Percentiles rank a stretch among this genome's conserved stretches.
These are phyloP conservation scores for Corymbia citriodora DNA, from an alignment of 441 rosid species.

Conservation along the genomic window DNA sequence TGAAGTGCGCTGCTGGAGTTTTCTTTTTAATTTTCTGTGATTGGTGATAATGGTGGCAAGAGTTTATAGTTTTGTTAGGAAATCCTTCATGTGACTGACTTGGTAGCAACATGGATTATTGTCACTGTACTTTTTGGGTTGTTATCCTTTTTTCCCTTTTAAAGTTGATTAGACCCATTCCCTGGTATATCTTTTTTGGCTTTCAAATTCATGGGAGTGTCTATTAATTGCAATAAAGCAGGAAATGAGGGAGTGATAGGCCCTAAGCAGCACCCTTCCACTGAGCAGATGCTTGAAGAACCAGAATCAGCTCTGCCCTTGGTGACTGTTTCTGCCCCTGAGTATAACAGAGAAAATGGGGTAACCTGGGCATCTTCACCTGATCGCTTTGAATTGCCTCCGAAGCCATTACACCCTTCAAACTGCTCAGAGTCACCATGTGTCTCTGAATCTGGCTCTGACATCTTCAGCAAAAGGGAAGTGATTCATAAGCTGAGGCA, in stretches of 20 bases:
- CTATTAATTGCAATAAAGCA: conserved; percentile 14
- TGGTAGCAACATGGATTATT: not conserved
- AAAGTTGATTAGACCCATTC: not conserved
- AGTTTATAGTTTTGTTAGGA: not conserved
- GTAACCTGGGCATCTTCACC: conserved; percentile 81
- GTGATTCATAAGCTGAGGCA: conserved; percentile 94
- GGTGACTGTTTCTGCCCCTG: conserved; percentile 62
- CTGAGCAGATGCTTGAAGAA: conserved; percentile 41
- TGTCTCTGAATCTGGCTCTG: conserved; percentile 96
- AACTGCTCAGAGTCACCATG: conserved; percentile 93
- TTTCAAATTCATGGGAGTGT: not conserved
- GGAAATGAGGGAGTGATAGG: conserved; percentile 49
- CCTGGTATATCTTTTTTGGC: not conserved
- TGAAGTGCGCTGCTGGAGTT: not conserved
- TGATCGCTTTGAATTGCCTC: conserved; percentile 83
- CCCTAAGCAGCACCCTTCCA: conserved; percentile 33
- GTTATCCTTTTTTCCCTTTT: not conserved
- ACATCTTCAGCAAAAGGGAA: conserved; percentile 89
- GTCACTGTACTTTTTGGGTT: not conserved
- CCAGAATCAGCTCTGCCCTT: conserved; percentile 61
- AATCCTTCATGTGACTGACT: not conserved
- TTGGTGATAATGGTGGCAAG: not conserved
- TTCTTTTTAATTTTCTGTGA: not conserved
- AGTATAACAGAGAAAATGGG: conserved; percentile 64
- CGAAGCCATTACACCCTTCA: conserved; percentile 79